Evolutionary conservation across 805 yeast species (phyloP), one percentile per base, ranked within the genome.

Genomic region (Gaillardinia entomophila): DNA sequence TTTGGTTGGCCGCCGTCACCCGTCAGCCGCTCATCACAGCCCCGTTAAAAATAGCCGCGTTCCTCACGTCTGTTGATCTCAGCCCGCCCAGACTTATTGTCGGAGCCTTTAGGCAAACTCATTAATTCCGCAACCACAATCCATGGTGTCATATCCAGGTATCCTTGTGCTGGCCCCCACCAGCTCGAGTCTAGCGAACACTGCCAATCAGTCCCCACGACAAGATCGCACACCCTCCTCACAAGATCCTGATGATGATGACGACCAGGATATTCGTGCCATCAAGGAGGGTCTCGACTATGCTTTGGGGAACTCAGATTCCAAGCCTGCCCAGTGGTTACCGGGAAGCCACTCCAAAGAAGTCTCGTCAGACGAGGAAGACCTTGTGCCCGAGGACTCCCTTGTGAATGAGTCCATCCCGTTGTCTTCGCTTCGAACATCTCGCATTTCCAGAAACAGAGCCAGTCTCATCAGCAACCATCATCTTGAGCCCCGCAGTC

Each of bases 191-290:
- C n/a, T n/a, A n/a, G n/a, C n/a, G n/a, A n/a, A n/a, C n/a, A n/a
- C n/a, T n/a, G n/a, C n/a, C n/a, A n/a, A n/a, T n/a, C n/a, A n/a
- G n/a, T n/a, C n/a, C n/a, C n/a, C n/a, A n/a, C n/a, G n/a, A n/a
- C n/a, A n/a, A n/a, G n/a, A n/a, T n/a, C 6, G 4, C 14, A 26
- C 14, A 20, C 50, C 58, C 8, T 42, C 44, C 24, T 30, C 55
- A 17, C 44, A 46, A 16, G 51, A 50, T 12, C 60, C 58, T 4
- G 47, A 57, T 2, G 44, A 46, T 11, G 47, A 43, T n/a, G 47
- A 46, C n/a, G n/a, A n/a, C n/a, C n/a, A n/a, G 26, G 63, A 59
- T 34, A 42, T 58, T 19, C 52, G 51, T 24, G 63, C 62, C 22
- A 40, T 61, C 19, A 46, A 46, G 30, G 59, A 58, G 35, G 65